phyloP scores from a whole-genome alignment of 73 alveolate species.

The Uronychia binucleata region DNA sequence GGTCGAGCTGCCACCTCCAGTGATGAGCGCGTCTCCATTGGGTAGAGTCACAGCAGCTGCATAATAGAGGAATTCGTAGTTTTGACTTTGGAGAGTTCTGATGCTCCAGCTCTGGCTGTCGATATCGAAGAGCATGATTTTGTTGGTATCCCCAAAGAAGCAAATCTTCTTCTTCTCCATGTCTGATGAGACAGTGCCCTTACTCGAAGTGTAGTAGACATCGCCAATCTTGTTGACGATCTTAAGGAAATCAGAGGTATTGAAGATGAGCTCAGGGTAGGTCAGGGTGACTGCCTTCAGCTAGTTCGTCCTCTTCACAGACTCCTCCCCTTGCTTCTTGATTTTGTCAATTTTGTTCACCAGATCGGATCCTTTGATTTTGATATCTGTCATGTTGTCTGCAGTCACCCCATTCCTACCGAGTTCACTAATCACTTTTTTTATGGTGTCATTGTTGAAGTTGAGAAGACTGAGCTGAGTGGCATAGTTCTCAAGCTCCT shows the following conservation, averaged over 20 bases:
- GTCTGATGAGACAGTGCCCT: background rate
- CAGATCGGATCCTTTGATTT: slow-evolving; percentile 32
- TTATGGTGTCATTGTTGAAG: slow-evolving; percentile 44
- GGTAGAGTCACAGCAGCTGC: slow-evolving; percentile 89
- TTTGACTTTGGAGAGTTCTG: slow-evolving; percentile 35
- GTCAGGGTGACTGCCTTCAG: slow-evolving; percentile 27
- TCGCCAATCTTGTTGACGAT: slow-evolving; percentile 32
- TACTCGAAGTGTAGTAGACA: slow-evolving; percentile 21
- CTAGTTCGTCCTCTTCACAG: slow-evolving; percentile 26
- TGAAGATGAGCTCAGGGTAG: slow-evolving; percentile 42
- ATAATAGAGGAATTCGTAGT: slow-evolving; percentile 67
- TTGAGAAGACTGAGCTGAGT: slow-evolving; percentile 44
- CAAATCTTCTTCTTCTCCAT: slow-evolving; percentile 62
- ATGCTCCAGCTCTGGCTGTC: slow-evolving; percentile 64
- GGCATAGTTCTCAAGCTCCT: slow-evolving; percentile 56
- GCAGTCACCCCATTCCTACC: background rate
- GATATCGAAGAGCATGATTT: slow-evolving; percentile 68
- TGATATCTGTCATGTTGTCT: slow-evolving; percentile 4
- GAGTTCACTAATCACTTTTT: slow-evolving; percentile 9
- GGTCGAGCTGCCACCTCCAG: slow-evolving; percentile 87
- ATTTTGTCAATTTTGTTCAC: slow-evolving; percentile 50
- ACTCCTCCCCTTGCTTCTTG: slow-evolving; percentile 41
- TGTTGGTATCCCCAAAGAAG: slow-evolving; percentile 84
- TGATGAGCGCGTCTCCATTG: slow-evolving; percentile 78
- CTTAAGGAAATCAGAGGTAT: slow-evolving; percentile 22